phyloP scores from a whole-genome alignment of 306 rosid species.

The Sophora flavescens region DNA sequence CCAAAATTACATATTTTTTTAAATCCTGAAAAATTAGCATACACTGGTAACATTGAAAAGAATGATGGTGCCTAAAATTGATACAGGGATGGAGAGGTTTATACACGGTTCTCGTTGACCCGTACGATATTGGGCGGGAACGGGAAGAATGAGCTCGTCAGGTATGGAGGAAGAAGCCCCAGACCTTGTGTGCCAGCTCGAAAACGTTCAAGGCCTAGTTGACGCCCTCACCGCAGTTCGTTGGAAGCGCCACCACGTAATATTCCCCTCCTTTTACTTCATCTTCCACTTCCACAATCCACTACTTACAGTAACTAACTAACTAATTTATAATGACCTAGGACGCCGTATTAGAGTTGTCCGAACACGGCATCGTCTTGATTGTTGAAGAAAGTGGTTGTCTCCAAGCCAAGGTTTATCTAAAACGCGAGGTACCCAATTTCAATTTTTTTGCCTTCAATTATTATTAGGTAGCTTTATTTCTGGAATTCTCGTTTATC shows the following conservation, averaged over 20 bases:
- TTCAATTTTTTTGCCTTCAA: not conserved
- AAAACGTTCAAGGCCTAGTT: constrained; percentile 89
- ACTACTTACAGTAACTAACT: not conserved
- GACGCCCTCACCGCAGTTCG: constrained; percentile 87
- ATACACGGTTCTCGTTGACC: not conserved
- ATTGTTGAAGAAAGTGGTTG: constrained; percentile 88
- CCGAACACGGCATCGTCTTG: constrained; percentile 89
- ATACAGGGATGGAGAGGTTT: no score
- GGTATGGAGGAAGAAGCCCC: constrained; percentile 64
- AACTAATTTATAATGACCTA: constrained; percentile 33
- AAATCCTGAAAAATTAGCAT: no score
- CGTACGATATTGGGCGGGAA: constrained; percentile 50
- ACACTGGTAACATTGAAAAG: no score
- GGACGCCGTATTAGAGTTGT: constrained; percentile 86
- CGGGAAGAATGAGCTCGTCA: constrained; percentile 54
- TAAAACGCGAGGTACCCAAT: constrained; percentile 80
- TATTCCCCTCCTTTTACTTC: not conserved
- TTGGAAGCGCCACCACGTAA: constrained; percentile 94
- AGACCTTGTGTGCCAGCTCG: constrained; percentile 78
- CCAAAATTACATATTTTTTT: no score
- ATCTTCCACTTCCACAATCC: not conserved
- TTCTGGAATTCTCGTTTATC: not conserved
- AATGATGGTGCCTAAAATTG: no score
- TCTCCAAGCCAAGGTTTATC: constrained; percentile 95
- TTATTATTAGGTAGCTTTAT: not conserved